These are phyloP conservation scores for Massariosphaeria phaeospora DNA, from an alignment of 495 filamentous ascomycete species.

Conservation along the genomic window DNA sequence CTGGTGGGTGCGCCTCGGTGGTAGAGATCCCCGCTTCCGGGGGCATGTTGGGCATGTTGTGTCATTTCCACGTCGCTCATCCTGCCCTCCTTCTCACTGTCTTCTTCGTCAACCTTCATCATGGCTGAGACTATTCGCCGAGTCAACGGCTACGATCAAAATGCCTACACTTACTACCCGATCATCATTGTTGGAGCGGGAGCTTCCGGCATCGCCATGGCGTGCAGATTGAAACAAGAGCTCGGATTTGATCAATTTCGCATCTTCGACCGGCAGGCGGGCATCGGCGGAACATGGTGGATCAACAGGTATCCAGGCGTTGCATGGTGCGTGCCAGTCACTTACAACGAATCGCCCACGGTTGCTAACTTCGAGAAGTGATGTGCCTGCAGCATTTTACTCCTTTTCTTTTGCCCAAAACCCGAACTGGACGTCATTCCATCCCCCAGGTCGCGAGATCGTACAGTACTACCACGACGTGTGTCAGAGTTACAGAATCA, in stretches of 20 bases:
- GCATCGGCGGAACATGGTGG: constrained; percentile 65
- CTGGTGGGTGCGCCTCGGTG: too few relatives aligned
- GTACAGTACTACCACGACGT: constrained; percentile 55
- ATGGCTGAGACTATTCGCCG: constrained; percentile 42
- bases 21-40: too few relatives aligned
- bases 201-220: constrained; percentile 63
- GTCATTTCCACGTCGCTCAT: too few relatives aligned
- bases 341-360: not conserved
- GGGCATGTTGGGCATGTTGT: too few relatives aligned
- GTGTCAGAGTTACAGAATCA: constrained; percentile 54
- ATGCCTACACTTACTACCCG: constrained; percentile 55
- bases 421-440: constrained; percentile 51
- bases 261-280: constrained; percentile 58
- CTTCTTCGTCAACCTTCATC: not conserved
- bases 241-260: constrained; percentile 59
- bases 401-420: constrained; percentile 60
- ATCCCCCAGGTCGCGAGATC: constrained; percentile 55
- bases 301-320: constrained; percentile 63
- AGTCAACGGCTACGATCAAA: constrained; percentile 46
- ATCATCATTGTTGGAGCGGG: constrained; percentile 56
- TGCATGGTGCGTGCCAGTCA: constrained; percentile 43
- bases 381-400: constrained; percentile 50
- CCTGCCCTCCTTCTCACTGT: not conserved
- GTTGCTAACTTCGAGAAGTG: not conserved
- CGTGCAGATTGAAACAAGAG: constrained; percentile 55